Base-by-base conservation (phyloP, 2,329 filamentous ascomycete species). In the Pleurostoma richardsiae region DNA sequence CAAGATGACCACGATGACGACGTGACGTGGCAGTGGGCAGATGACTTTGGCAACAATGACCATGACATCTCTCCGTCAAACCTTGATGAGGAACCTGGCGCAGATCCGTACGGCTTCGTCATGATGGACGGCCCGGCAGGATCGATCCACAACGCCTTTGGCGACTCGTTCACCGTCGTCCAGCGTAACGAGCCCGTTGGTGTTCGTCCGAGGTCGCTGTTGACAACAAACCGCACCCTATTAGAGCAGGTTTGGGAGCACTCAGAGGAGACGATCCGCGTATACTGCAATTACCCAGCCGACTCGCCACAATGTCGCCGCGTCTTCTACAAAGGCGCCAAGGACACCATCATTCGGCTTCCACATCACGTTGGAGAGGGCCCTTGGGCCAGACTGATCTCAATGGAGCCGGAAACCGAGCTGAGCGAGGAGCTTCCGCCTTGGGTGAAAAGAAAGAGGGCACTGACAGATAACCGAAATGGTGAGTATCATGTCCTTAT, bases 71-170 rank as follows among this genome's bases (percentile, higher is more conserved):
- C 3, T 30, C 28, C 27, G 29, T 29, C 27, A 4, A 29, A 42
- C 30, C 8, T 30, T 2, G 41, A 42, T 26, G 27, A 10, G 7
- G 33, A 36, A 8, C 33, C 33, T 8, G 61, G 58, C 11, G 45
- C 36, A 4, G 61, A 64, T 46, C 45, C 61, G 1, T 63, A 61
- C 46, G 60, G 59, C 4, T 62, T 63, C 41, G 44, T 64, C 10
- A 62, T 63, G 57, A 52, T 64, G 5, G 50, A 64, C 46, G 61
- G 61, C 0, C 49, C 52, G 4, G 40, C 49, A 27, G 61, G 52
- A n/a, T 51, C 59, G 8, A 52, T 64, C 26, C 51, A 63, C 44
- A 49, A 55, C 44, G 46, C 46, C 19, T 63, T 63, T 42, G 42
- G 43, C 28, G 43, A 45, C 10, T 46, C 49, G 7, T 48, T 56